Percentiles rank a stretch among this genome's conserved stretches.
phyloP scores from a whole-genome alignment of 306 rosid genomes.

The Cucumis hystrix region DNA sequence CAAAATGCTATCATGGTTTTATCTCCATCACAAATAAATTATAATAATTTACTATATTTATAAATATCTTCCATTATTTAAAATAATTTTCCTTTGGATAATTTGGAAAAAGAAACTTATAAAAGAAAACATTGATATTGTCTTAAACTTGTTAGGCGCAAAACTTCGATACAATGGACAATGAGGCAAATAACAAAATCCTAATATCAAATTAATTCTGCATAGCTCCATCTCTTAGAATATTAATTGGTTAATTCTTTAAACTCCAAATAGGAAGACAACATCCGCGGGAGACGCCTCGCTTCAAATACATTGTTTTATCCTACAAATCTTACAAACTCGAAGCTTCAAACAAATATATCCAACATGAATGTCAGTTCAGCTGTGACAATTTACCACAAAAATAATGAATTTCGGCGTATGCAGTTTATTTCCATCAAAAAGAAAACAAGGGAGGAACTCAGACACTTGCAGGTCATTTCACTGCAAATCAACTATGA shows the following conservation, averaged over 20 bases:
- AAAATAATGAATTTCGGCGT: slow-evolving; percentile 1
- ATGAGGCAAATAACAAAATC: neutral
- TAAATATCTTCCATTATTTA: no score
- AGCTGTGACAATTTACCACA: slow-evolving; percentile 2
- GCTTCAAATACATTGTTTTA: neutral
- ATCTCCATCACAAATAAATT: no score
- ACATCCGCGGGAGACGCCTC: neutral
- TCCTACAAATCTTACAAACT: neutral
- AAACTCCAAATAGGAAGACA: neutral
- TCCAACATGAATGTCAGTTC: neutral
- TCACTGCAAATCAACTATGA: slow-evolving; percentile 28
- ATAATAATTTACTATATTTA: no score
- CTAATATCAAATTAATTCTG: neutral
- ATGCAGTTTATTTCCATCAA: slow-evolving; percentile 10
- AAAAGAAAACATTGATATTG: neutral
- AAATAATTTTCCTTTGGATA: no score
- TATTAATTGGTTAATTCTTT: neutral
- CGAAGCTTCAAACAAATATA: neutral
- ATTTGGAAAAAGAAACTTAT: no score
- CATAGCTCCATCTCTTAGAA: neutral
- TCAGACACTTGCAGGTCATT: slow-evolving; percentile 21
- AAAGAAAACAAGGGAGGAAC: neutral
- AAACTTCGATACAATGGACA: no score
- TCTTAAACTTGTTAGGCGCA: neutral
- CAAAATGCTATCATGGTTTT: no score